Evolutionary conservation across 2,329 filamentous ascomycete genomes (phyloP), one percentile per base, ranked within the genome.

Genomic region (Fusarium citri): DNA sequence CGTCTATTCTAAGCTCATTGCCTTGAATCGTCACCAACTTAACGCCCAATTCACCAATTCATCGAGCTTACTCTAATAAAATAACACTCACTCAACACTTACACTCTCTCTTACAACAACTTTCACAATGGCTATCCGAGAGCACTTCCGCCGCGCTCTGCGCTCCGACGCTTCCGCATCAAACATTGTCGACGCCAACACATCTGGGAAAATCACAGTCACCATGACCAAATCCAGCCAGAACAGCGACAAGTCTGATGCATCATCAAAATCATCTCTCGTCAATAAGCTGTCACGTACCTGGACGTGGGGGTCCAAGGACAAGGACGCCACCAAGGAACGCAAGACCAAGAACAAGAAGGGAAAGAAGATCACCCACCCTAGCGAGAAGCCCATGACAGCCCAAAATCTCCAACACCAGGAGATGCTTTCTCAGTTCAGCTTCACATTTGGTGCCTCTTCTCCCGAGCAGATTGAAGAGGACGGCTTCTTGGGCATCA

Each of bases 401-500:
- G 77, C 80, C 59, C 78, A 82, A 55, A 85, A 85, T 74, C 77
- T 84, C 20, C 77, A 79, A 57, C 81, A 85, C 71, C 83, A 84
- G 72, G 81, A 84, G 76, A 78, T 83, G 75, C 78, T 86, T 40
- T 78, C 78, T 61, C 76, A 80, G 59, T 86, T 84, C 77, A 81
- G 78, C 59, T 81, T 83, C 74, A 82, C 79, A 14, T 86, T 86
- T 68, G 84, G 84, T 41, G 76, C 80, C 31, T 77, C 74, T 22
- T 69, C 77, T 70, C 68, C 76, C 46, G 51, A 74, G 40, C 79
- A 80, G 67, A 68, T 81, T 22, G 76, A 80, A 57, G 72, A 70
- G 8, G 66, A 76, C 26, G 79, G 76, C 68, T 80, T 79, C 59
- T 61, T 74, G 18, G 80, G 79, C 54, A 75, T 85, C 71, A 85